Percentiles rank a stretch among this genome's conserved stretches.
These are phyloP conservation scores for Glaciozyma antarctica DNA, from an alignment of 768 basidiomycete genomes.

Conservation along the genomic window DNA sequence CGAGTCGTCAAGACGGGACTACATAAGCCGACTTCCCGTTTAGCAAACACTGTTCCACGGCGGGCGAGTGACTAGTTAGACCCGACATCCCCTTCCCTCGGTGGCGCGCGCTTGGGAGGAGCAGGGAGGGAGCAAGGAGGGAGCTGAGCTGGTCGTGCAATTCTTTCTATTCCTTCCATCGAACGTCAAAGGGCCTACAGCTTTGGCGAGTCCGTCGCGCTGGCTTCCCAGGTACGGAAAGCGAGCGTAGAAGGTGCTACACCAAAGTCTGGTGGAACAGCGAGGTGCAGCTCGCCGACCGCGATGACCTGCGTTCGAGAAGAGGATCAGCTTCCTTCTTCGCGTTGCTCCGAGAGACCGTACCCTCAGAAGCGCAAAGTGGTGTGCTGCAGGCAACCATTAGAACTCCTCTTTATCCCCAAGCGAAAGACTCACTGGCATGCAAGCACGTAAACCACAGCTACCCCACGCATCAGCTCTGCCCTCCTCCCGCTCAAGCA, in stretches of 20 bases:
- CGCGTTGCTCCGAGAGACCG: not conserved
- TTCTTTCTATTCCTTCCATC: not conserved
- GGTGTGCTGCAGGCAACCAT: slow-evolving; percentile 5
- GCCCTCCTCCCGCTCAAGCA: not conserved
- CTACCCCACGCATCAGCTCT: not conserved
- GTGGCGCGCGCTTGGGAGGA: too few species aligned
- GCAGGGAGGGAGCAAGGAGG: not conserved
- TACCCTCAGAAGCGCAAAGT: slow-evolving; percentile 17
- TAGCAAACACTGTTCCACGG: not conserved
- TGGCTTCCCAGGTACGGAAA: slow-evolving; percentile 11
- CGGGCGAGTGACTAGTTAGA: slow-evolving; percentile 4
- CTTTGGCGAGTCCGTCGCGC: slow-evolving; percentile 2
- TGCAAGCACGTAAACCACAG: slow-evolving; percentile 27
- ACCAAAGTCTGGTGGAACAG: slow-evolving; percentile 27
- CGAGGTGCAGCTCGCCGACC: slow-evolving; percentile 22
- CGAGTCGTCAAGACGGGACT: not conserved
- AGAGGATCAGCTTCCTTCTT: not conserved
- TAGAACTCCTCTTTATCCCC: not conserved
- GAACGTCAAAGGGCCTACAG: not conserved
- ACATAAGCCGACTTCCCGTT: not conserved
- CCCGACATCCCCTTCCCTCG: too few species aligned
- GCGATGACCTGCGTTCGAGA: slow-evolving; percentile 13
- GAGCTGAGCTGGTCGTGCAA: too few species aligned
- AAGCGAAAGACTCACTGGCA: not conserved
- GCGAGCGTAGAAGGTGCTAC: slow-evolving; percentile 34